Evolutionary conservation across 2,329 filamentous ascomycete genomes (phyloP).

Genomic region (Diaporthe nobilis): DNA sequence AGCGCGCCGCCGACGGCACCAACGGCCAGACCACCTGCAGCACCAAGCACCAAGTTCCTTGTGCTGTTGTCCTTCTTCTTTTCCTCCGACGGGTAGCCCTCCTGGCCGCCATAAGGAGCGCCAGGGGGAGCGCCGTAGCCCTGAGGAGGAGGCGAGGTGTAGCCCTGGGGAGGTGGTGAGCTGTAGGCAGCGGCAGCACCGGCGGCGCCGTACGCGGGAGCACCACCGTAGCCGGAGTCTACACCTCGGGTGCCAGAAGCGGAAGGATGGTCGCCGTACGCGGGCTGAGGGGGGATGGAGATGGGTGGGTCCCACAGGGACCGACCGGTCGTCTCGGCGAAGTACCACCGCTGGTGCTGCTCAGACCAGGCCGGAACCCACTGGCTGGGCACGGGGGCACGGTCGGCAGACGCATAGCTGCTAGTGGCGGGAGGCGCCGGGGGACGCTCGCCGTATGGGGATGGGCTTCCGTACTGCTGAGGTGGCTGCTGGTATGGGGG

Average conservation of each 20-base stretch:
- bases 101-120: constrained; percentile 20
- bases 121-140: constrained; percentile 33
- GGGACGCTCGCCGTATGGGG: constrained; percentile 42
- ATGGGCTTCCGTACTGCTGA: constrained; percentile 38
- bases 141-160: constrained; percentile 23
- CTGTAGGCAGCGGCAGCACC: constrained; percentile 15
- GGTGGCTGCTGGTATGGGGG: constrained; percentile 20
- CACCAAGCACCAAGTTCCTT: constrained; percentile 70
- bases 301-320: constrained; percentile 68
- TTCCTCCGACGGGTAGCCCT: constrained; percentile 44
- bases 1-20: constrained; percentile 71
- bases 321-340: constrained; percentile 68
- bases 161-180: constrained; percentile 3
- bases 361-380: constrained; percentile 71
- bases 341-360: constrained; percentile 68
- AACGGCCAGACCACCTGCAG: constrained; percentile 70
- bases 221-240: constrained; percentile 37
- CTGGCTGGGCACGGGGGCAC: constrained; percentile 64
- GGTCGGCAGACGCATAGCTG: constrained; percentile 47
- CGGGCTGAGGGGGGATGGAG: constrained; percentile 44
- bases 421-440: constrained; percentile 45
- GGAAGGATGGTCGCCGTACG: constrained; percentile 42
- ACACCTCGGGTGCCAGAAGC: constrained; percentile 24
- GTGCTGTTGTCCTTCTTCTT: constrained; percentile 60
- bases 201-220: not conserved